phyloP scores from a whole-genome alignment of 1,284 basidiomycete species.

The Tilletia setariae region DNA sequence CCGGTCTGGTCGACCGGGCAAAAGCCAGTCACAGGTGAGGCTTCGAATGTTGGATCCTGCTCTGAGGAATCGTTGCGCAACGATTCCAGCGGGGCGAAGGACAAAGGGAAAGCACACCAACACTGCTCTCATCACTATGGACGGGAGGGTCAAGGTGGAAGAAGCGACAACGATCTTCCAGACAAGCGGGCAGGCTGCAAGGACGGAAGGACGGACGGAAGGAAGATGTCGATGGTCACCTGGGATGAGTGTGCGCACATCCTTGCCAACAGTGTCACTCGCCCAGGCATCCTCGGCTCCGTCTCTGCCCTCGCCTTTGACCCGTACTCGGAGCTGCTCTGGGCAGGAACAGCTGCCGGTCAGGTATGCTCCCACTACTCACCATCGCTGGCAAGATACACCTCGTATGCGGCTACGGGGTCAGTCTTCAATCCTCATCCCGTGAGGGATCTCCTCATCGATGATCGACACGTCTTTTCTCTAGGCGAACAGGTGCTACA shows the following conservation, averaged over 20 bases:
- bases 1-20: too few species aligned
- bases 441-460: slow-evolving; percentile 48
- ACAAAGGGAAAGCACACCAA: too few species aligned
- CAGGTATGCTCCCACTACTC: slow-evolving; percentile 71
- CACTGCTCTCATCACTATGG: too few species aligned
- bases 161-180: too few species aligned
- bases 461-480: slow-evolving; percentile 53
- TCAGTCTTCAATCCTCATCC: slow-evolving; percentile 34
- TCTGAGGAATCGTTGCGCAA: too few species aligned
- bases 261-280: neutral
- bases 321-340: slow-evolving; percentile 81
- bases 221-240: neutral
- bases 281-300: slow-evolving; percentile 12
- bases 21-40: too few species aligned
- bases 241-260: slow-evolving; percentile 10
- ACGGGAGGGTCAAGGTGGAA: too few species aligned
- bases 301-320: slow-evolving; percentile 69
- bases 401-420: slow-evolving; percentile 58
- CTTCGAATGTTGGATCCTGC: too few species aligned
- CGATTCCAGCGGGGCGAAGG: too few species aligned
- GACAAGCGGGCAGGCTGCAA: too few species aligned
- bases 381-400: slow-evolving; percentile 64
- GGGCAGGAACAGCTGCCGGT: slow-evolving; percentile 76
- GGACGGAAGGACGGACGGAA: neutral
- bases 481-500: slow-evolving; percentile 53